Evolutionary conservation across 768 basidiomycete genomes (phyloP), one percentile per base, ranked within the genome.

Genomic region (Trametes cingulata): DNA sequence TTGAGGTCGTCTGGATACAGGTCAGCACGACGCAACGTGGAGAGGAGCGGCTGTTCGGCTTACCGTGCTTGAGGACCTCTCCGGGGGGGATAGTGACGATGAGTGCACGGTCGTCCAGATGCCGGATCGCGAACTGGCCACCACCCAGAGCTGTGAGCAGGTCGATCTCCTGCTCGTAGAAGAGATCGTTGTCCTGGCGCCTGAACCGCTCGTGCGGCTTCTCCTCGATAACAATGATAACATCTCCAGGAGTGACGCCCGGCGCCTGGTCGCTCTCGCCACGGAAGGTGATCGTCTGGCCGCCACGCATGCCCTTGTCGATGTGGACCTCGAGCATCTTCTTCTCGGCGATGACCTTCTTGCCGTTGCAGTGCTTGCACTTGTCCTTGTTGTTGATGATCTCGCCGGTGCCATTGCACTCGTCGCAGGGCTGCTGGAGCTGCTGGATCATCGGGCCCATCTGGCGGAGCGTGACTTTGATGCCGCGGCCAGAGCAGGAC

Each of bases 401-500:
- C 75, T 99, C 96, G 65, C 97, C 97, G n/a, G 86, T 84, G 15
- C 93, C 97, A 51, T 81, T 84, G 74, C 97, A 99, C 15, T 98
- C 97, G 71, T 89, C 86, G 78, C 97, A 99, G 45, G 86, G 82
- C 54, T 93, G 91, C 73, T 98, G 97, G 67, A 98, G 92, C 77
- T 99, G 96, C 76, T 99, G 97, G 68, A 99, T 93, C 97, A 99
- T 99, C 5, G 97, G 97, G 25, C 97, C 97, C 86, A 99, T 91
- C 74, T 98, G 97, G 62, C 97, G 91, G 62, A 98, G 78, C 52
- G 90, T 93, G 70, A 98, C 75, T 73, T 88, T 91, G 79, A 95
- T 77, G 68, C 97, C 97, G 65, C 93, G 92, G 57, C 97, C 97
- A 69, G 78, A 82, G 78, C 97, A 99, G 14, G 78, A 69, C 42